Base-by-base conservation (phyloP, 805 yeast species). In the Saccharomycopsis fodiens region DNA sequence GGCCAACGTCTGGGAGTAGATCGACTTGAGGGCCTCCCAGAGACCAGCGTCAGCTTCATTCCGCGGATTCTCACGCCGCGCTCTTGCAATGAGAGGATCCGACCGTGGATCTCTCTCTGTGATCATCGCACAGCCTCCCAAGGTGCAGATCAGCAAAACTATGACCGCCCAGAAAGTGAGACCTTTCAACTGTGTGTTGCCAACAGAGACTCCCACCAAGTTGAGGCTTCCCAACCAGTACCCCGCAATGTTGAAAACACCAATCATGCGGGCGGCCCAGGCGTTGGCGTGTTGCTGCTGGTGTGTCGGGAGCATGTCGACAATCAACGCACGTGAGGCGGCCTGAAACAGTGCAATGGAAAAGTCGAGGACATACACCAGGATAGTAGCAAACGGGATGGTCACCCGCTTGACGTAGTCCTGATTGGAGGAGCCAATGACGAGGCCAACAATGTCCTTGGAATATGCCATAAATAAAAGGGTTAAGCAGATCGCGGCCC, bases 231-330 rank as follows among this genome's bases (percentile, higher is more conserved):
- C 79, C 31, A 79, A 52, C 52, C 68, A 67, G 55, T 73, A 79
- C 3, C 83, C 82, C 19, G 72, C 53, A 10, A 79, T 74, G 50
- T 78, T 79, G 51, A 80, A 79, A 1, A 65, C 63, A 0, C 83
- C 79, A 42, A 76, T 74, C 77, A 79, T 68, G 41, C 80, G 61
- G 1, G 83, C 81, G 1, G 82, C 84, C 81, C 80, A 75, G 1
- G 82, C 83, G 56, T 78, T 78, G 7, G 82, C 79, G 3, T 63
- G 54, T 45, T 72, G 75, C 53, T 79, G 84, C 52, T 76, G 83
- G 42, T 64, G 59, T 0, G 76, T 66, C 3, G 80, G 74, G 5
- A 77, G 76, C 50, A 74, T 73, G 54, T 78, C 85, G 19, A 78
- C 82, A 25, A 78, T 74, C 35, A 76, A 66, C 0, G 85, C 83